Evolutionary conservation across 176 grass and related monocot species (phyloP).

Genomic region (Eleusine indica): DNA sequence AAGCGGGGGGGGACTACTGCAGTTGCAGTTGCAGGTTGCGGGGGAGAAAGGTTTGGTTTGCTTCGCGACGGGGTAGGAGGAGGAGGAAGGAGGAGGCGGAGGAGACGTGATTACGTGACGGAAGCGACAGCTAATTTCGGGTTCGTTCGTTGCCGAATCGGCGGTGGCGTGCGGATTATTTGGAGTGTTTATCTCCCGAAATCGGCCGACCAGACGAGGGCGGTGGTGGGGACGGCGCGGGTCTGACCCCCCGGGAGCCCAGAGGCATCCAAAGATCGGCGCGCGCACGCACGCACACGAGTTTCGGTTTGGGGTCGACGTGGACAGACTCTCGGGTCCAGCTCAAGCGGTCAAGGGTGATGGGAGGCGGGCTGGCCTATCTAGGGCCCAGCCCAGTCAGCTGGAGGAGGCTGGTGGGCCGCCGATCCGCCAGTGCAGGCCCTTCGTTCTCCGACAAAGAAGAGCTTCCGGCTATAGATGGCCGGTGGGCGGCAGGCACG

Average conservation of each 20-base stretch:
- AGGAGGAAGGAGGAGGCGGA: background rate
- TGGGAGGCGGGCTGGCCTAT: background rate
- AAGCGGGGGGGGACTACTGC: background rate
- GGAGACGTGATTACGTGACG: slow-evolving; percentile 35
- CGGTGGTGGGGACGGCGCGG: background rate
- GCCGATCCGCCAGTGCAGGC: too few species aligned
- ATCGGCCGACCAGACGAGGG: background rate
- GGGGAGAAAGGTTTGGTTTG: background rate
- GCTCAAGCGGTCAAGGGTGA: background rate
- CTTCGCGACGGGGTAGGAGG: background rate
- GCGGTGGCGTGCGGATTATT: slow-evolving; percentile 30
- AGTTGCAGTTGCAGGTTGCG: background rate
- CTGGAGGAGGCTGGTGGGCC: too few species aligned
- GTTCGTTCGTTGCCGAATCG: background rate
- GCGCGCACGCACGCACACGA: background rate
- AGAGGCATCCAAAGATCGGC: background rate
- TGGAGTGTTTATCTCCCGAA: background rate
- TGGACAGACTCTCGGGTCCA: background rate
- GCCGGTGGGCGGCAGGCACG: too few species aligned
- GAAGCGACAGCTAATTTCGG: background rate
- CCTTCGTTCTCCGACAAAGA: too few species aligned
- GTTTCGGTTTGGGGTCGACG: background rate
- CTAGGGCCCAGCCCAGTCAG: background rate
- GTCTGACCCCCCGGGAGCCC: background rate
- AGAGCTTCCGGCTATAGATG: too few species aligned